Evolutionary conservation across 768 basidiomycete species (phyloP).

Genomic region (Sistotremastrum suecicum): DNA sequence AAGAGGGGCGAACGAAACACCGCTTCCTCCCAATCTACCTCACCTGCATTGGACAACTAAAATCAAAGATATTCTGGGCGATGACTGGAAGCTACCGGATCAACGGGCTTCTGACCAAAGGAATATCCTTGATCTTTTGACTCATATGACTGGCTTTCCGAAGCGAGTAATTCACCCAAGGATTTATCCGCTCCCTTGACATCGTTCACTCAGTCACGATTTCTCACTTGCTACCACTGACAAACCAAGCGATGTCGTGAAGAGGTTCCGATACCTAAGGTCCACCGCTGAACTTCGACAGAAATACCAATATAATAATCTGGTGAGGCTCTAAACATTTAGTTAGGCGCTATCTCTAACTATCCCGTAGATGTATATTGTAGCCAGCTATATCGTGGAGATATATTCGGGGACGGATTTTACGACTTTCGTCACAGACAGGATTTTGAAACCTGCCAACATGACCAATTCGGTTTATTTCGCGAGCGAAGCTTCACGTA

Average conservation of each 20-base stretch:
- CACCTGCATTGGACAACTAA: slow-evolving; percentile 24
- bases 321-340: slow-evolving; percentile 10
- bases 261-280: slow-evolving; percentile 15
- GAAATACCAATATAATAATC: slow-evolving; percentile 25
- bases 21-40: slow-evolving; percentile 17
- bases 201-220: slow-evolving; percentile 18
- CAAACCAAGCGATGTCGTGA: slow-evolving; percentile 12
- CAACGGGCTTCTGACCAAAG: slow-evolving; percentile 24
- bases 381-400: slow-evolving; percentile 19
- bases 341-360: neutral
- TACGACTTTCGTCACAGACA: slow-evolving; percentile 26
- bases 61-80: slow-evolving; percentile 20
- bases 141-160: slow-evolving; percentile 27
- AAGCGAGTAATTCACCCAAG: slow-evolving; percentile 12
- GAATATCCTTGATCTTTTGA: slow-evolving; percentile 23
- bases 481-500: slow-evolving; percentile 15
- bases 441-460: slow-evolving; percentile 24
- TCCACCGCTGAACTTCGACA: slow-evolving; percentile 23
- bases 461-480: slow-evolving; percentile 29
- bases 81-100: slow-evolving; percentile 29
- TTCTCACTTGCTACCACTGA: slow-evolving; percentile 17
- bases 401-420: slow-evolving; percentile 20
- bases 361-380: slow-evolving; percentile 23
- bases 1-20: slow-evolving; percentile 19
- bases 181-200: neutral